Evolutionary conservation across 768 basidiomycete species (phyloP), one percentile per base, ranked within the genome.

Genomic region (Phallus indusiatus): DNA sequence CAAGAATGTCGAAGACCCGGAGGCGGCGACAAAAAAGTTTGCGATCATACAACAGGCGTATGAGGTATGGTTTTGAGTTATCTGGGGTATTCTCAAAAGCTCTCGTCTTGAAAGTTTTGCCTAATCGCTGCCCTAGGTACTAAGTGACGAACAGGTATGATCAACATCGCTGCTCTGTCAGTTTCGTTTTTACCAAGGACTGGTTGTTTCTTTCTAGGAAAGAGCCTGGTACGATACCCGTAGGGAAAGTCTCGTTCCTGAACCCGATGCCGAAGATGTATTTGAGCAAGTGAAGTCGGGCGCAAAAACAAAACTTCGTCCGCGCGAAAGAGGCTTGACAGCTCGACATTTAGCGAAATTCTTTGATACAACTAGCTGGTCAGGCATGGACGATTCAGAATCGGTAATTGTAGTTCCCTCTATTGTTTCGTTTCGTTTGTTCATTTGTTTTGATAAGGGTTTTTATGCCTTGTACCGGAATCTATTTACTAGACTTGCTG

Each of bases 141-240:
- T 98, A 47, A 92, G 90, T 65, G 95, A 97, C 70, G 91, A 94
- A 61, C 93, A 97, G 81, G 93, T 91, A 73, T 72, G 81, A 63
- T 28, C 28, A 28, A 48, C 28, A 12, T 17, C n/a, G 54, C 16
- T 18, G 20, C 51, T 21, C 37, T 55, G 18, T 35, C 37, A 21
- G n/a, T 17, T 22, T 17, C 57, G 47, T 49, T 62, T 65, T 57
- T 67, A 61, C 59, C 48, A 49, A 17, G 21, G 11, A 20, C 24
- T 20, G 11, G 35, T 34, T 62, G 46, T 50, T 51, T 55, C 65
- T 70, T 77, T 80, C 75, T 81, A 95, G 89, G 95, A 98, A 78
- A 79, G 96, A 65, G 94, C 96, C 48, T 99, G 94, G 90, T 99
- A 99, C 71, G 96, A 99, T 71, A 84, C 84, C 5, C 95, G 98